Evolutionary conservation across 2,329 filamentous ascomycete genomes (phyloP).

Genomic region (Penicillium vulpinum): DNA sequence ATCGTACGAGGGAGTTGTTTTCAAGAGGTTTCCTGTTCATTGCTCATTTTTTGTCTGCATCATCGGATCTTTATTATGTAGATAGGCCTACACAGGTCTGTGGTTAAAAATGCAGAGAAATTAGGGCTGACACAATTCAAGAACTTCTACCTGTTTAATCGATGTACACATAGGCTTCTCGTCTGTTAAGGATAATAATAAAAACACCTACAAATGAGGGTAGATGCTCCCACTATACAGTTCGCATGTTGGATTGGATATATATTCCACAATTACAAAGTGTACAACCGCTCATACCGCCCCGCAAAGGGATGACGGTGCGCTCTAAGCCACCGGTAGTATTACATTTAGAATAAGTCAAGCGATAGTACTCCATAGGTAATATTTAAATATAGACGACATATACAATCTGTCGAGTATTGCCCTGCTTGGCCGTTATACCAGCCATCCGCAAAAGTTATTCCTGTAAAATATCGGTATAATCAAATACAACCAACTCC

Average conservation of each 20-base stretch:
- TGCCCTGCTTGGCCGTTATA: neutral
- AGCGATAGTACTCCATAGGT: no score
- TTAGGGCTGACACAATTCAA: slow-evolving; percentile 4
- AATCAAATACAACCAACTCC: neutral
- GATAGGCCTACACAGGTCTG: slow-evolving; percentile 24
- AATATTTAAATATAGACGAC: neutral
- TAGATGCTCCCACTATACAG: neutral
- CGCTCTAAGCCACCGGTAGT: neutral
- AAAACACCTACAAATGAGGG: neutral
- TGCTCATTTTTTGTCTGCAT: slow-evolving; percentile 23
- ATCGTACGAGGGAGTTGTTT: slow-evolving; percentile 36
- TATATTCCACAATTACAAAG: neutral
- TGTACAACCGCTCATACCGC: neutral
- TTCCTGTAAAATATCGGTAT: no score
- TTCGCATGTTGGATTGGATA: neutral
- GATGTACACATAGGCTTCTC: neutral
- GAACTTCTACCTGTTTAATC: slow-evolving; percentile 8
- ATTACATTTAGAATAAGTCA: neutral
- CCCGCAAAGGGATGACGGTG: neutral
- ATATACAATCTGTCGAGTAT: neutral
- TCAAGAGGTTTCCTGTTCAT: slow-evolving; percentile 29
- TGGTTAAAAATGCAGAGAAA: slow-evolving; percentile 19
- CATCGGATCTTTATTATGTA: slow-evolving; percentile 24
- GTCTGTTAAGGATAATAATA: neutral
- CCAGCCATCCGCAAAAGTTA: neutral